Base-by-base conservation (phyloP, 345 rosid species). In the Hypericum androsaemum region DNA sequence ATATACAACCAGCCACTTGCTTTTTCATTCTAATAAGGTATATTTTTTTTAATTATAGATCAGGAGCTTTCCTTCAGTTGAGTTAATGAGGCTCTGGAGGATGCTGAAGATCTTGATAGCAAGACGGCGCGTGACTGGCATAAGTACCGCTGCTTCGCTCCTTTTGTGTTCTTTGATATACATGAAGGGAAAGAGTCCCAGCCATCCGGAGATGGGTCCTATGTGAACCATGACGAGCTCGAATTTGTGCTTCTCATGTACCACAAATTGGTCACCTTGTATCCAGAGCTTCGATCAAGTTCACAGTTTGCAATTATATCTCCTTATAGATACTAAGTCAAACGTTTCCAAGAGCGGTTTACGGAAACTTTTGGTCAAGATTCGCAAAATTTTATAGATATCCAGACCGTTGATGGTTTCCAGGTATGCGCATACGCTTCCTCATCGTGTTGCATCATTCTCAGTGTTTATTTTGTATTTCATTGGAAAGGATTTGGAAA, bases 331-430 rank as follows among this genome's bases (percentile, higher is more conserved):
- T 61, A 83, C 76, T 96, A 92, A 78, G 94, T 92, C 37, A 92
- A 88, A 78, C 82, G 79, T 60, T 74, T 88, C 43, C 83, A 83
- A 69, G 83, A 85, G 14, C 78, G 82, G 69, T 92, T 88, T 50
- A 63, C 60, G 64, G 88, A 85, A 37, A 83, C 69, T 51, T 88
- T 92, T 72, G 94, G 89, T 39, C 71, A 73, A 47, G 98, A 87
- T 17, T 78, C 95, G 9, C 61, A 70, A 50, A 76, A 75, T 53
- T 75, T 82, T 35, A 96, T 83, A 15, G 96, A 92, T 63, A 85
- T 92, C 54, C 84, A 81, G 56, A 92, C 95, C 8, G 88, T 88
- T 40, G 97, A 92, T 59, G 98, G 98, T 53, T 92, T 88, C 73
- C 98, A 92, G 98, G 98, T 90, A 70, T 60, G 50, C 49, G 32